Conservation (phyloP, 164 flowering plant species). For the Nelumbo lutea region DNA sequence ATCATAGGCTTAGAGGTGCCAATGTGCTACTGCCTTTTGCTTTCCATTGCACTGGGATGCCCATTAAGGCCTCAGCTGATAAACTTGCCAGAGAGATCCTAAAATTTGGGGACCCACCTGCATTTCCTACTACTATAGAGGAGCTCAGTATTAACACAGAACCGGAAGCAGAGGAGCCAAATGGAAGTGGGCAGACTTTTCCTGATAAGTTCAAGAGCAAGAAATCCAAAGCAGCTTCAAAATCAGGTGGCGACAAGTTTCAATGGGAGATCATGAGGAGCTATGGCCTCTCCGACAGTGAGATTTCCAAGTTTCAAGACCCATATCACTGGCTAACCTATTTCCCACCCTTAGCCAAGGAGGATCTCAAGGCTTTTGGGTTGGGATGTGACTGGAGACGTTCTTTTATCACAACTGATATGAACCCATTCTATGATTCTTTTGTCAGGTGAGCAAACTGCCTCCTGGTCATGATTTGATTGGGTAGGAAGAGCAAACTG, state of each 20-base stretch:
- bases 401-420: conserved; percentile 76
- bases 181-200: conserved; percentile 20
- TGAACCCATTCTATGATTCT: conserved; percentile 74
- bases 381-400: conserved; percentile 94
- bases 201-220: conserved; percentile 64
- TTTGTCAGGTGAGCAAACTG: conserved; percentile 30
- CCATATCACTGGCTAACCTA: conserved; percentile 67
- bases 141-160: conserved; percentile 20
- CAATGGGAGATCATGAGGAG: conserved; percentile 85
- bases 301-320: conserved; percentile 64
- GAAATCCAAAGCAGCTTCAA: conserved; percentile 62
- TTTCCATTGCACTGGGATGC: conserved; percentile 96
- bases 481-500: too few species aligned
- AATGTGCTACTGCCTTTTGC: conserved; percentile 87
- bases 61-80: conserved; percentile 93
- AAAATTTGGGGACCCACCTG: conserved; percentile 58
- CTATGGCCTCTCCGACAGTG: conserved; percentile 61
- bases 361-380: conserved; percentile 86
- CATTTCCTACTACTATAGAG: conserved; percentile 41
- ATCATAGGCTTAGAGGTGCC: conserved; percentile 73
- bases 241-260: conserved; percentile 40
- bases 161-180: conserved; percentile 27
- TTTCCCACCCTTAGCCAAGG: conserved; percentile 79
- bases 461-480: too few species aligned
- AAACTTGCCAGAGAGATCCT: conserved; percentile 58